Evolutionary conservation across 1,284 basidiomycete species (phyloP).

Genomic region (Waitea zeae): DNA sequence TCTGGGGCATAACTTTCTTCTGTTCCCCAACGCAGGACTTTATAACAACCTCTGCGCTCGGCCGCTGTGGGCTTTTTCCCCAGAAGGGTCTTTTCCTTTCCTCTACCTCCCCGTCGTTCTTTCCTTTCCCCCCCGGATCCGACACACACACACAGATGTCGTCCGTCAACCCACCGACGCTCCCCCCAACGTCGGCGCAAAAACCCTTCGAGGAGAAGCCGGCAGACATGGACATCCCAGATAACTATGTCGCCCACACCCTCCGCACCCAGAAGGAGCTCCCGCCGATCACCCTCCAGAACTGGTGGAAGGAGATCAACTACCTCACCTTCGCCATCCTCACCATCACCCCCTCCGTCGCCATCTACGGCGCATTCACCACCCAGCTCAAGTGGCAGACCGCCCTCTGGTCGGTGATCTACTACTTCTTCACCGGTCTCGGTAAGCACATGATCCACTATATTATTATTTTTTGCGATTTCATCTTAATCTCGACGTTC

Average conservation of each 20-base stretch:
- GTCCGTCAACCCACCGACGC: too few species aligned
- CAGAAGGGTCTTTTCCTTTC: too few species aligned
- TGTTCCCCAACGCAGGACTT: too few species aligned
- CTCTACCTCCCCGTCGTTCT: too few species aligned
- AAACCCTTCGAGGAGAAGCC: too few species aligned
- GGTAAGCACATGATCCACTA: conserved; percentile 22
- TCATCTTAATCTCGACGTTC: conserved; percentile 7
- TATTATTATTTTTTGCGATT: conserved; percentile 3
- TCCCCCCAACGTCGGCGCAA: too few species aligned
- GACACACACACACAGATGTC: too few species aligned
- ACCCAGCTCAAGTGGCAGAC: conserved; percentile 54
- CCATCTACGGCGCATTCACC: conserved; percentile 48
- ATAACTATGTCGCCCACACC: conserved; percentile 44
- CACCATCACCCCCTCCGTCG: conserved; percentile 52
- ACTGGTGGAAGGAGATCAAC: conserved; percentile 15
- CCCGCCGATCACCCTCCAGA: conserved; percentile 21
- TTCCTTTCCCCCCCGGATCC: too few species aligned
- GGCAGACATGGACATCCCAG: conserved; percentile 22
- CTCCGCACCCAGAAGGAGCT: conserved; percentile 30
- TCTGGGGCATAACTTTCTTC: too few species aligned
- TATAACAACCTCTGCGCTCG: too few species aligned
- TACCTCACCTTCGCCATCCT: conserved; percentile 38
- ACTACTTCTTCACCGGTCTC: conserved; percentile 78
- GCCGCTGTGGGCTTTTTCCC: too few species aligned
- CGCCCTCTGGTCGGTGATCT: conserved; percentile 49